A percentile compares a stretch with the other conserved stretches of the same genome.
Evolutionary conservation across 768 basidiomycete species (phyloP).

Genomic region (Collybia nuda): DNA sequence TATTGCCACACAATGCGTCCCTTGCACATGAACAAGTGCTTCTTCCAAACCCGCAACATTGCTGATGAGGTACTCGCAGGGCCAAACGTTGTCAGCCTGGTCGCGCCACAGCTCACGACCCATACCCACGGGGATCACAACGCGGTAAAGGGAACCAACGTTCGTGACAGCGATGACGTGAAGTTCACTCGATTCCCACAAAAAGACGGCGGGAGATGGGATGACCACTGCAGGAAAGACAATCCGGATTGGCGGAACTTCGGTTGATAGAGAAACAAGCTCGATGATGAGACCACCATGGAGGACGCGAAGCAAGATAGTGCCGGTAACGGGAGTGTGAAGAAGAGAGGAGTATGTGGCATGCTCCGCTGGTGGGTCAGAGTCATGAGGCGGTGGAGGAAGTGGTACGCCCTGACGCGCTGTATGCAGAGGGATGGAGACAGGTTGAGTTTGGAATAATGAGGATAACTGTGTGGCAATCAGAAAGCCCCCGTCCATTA

Average conservation of each 20-base stretch:
- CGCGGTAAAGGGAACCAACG: constrained; percentile 69
- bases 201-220: constrained; percentile 62
- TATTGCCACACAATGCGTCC: constrained; percentile 64
- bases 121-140: constrained; percentile 61
- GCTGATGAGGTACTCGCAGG: constrained; percentile 67
- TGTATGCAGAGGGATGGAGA: constrained; percentile 57
- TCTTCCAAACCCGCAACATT: constrained; percentile 40
- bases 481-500: constrained; percentile 42
- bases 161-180: constrained; percentile 72
- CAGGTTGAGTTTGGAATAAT: constrained; percentile 52
- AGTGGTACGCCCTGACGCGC: constrained; percentile 53
- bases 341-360: constrained; percentile 63
- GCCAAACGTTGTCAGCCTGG: constrained; percentile 53
- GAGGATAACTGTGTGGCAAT: constrained; percentile 66
- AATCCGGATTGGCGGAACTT: constrained; percentile 69
- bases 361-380: constrained; percentile 65
- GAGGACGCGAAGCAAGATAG: constrained; percentile 72
- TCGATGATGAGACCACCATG: constrained; percentile 76
- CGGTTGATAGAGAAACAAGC: constrained; percentile 68
- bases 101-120: constrained; percentile 59
- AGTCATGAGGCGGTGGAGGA: constrained; percentile 38
- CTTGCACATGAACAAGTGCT: constrained; percentile 64
- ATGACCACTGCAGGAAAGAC: constrained; percentile 73
- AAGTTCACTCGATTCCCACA: constrained; percentile 52
- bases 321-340: constrained; percentile 56